Conservation (phyloP, 139 green algal species). For the Tetradesmus obliquus region DNA sequence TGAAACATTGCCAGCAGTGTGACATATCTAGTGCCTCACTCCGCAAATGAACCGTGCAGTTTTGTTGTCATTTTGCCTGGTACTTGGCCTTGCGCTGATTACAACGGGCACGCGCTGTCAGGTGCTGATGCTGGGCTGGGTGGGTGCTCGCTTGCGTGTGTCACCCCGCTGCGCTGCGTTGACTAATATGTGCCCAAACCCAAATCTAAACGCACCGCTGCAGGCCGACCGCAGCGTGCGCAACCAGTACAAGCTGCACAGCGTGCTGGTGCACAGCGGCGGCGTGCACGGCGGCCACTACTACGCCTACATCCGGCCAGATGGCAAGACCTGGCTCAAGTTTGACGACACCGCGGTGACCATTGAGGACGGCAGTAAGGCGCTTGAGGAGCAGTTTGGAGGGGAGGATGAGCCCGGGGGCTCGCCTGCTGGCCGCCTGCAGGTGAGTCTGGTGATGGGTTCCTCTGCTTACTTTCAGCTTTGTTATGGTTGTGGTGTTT, state of each 20-base stretch:
- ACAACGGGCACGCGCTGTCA: too few relatives aligned
- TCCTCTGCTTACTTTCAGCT: too few relatives aligned
- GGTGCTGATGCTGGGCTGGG: too few relatives aligned
- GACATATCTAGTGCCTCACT: not conserved
- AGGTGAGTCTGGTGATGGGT: not conserved
- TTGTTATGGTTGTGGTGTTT: too few relatives aligned
- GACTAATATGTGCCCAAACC: too few relatives aligned
- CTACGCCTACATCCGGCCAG: constrained; percentile 86
- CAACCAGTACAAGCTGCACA: constrained; percentile 91
- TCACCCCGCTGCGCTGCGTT: too few relatives aligned
- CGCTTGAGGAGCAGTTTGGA: constrained; percentile 95
- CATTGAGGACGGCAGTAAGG: constrained; percentile 74
- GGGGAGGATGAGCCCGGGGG: constrained; percentile 67
- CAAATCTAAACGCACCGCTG: not conserved
- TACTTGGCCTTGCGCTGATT: too few relatives aligned
- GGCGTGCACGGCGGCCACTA: constrained; percentile 94
- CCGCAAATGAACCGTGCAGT: too few relatives aligned
- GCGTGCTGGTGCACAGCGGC: constrained; percentile 97
- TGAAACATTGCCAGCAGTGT: not conserved
- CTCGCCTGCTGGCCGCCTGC: not conserved
- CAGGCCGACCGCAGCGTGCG: constrained; percentile 68
- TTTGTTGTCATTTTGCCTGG: too few relatives aligned
- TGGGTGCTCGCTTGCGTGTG: too few relatives aligned
- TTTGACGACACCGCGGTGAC: constrained; percentile 98
- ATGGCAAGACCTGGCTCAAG: constrained; percentile 88